Percentiles rank a stretch among this genome's conserved stretches.
phyloP scores from a whole-genome alignment of 2,329 filamentous ascomycete species.

The Helotiales sp. region DNA sequence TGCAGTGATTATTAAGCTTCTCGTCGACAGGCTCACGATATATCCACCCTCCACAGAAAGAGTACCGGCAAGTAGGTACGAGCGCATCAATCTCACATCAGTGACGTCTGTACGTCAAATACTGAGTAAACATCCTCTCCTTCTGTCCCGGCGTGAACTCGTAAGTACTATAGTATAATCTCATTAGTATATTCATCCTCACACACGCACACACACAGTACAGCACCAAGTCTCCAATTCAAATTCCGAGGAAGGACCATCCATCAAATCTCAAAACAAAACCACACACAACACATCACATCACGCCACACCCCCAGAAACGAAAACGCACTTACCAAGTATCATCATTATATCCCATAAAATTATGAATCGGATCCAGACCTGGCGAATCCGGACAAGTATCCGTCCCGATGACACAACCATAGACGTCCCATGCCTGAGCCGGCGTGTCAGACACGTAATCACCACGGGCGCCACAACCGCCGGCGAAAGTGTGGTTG shows the following conservation, averaged over 20 bases:
- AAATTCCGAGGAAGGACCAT: too few relatives aligned
- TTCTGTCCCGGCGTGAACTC: slow-evolving; percentile 14
- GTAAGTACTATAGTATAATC: background rate
- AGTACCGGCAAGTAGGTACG: background rate
- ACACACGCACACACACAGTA: too few relatives aligned
- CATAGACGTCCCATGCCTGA: background rate
- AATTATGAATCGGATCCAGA: slow-evolving; percentile 3
- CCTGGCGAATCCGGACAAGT: slow-evolving; percentile 4
- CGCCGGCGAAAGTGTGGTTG: slow-evolving; percentile 13
- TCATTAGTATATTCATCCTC: too few relatives aligned
- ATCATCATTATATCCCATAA: slow-evolving; percentile 16
- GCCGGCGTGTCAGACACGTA: slow-evolving; percentile 13
- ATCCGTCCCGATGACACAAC: background rate
- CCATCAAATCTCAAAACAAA: too few relatives aligned
- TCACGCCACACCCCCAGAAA: too few relatives aligned
- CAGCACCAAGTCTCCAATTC: too few relatives aligned
- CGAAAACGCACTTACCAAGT: background rate
- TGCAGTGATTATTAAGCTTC: too few relatives aligned
- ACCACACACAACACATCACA: too few relatives aligned
- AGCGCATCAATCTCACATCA: background rate
- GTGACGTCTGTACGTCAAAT: background rate
- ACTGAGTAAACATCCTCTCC: slow-evolving; percentile 8
- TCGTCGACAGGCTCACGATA: background rate
- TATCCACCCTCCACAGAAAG: background rate
- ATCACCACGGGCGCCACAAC: background rate